phyloP scores from a whole-genome alignment of 805 yeast genomes.

The Priceomyces fermenticarens region DNA sequence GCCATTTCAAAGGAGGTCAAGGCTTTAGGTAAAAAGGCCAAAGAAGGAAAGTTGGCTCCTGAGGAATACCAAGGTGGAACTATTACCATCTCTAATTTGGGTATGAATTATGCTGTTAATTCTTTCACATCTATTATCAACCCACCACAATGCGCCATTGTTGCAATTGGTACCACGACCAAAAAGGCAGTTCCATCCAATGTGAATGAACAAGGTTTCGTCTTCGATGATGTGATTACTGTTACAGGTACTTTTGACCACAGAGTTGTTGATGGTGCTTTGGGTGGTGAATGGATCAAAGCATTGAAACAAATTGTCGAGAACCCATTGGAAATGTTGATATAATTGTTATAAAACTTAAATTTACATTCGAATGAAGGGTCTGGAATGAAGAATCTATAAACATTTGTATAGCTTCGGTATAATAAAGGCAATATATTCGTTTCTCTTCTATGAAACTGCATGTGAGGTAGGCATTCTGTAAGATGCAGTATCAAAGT shows the following conservation, averaged over 20 bases:
- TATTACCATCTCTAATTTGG: slow-evolving; percentile 96
- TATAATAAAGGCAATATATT: no score
- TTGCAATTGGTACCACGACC: slow-evolving; percentile 92
- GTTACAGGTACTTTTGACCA: slow-evolving; percentile 98
- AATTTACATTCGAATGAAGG: neutral
- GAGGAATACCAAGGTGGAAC: slow-evolving; percentile 99
- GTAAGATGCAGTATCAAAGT: no score
- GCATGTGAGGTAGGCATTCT: neutral
- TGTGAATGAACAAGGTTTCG: slow-evolving; percentile 85
- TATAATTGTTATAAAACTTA: slow-evolving; percentile 40
- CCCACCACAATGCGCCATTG: slow-evolving; percentile 94
- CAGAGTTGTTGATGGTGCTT: slow-evolving; percentile 96
- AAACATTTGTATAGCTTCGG: no score
- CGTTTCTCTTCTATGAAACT: neutral
- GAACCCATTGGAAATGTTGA: slow-evolving; percentile 91
- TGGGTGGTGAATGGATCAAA: slow-evolving; percentile 95
- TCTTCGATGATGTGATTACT: slow-evolving; percentile 86
- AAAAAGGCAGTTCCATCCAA: slow-evolving; percentile 92
- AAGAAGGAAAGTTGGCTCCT: slow-evolving; percentile 87
- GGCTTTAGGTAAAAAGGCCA: slow-evolving; percentile 95
- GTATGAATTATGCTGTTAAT: slow-evolving; percentile 95
- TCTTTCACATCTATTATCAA: slow-evolving; percentile 94
- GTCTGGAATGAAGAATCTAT: neutral
- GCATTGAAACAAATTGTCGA: slow-evolving; percentile 88
- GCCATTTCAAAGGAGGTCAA: slow-evolving; percentile 80